A percentile compares a stretch with the other conserved stretches of the same genome.
phyloP scores from a whole-genome alignment of 1,284 basidiomycete species.

The Rhodotorula sp. region DNA sequence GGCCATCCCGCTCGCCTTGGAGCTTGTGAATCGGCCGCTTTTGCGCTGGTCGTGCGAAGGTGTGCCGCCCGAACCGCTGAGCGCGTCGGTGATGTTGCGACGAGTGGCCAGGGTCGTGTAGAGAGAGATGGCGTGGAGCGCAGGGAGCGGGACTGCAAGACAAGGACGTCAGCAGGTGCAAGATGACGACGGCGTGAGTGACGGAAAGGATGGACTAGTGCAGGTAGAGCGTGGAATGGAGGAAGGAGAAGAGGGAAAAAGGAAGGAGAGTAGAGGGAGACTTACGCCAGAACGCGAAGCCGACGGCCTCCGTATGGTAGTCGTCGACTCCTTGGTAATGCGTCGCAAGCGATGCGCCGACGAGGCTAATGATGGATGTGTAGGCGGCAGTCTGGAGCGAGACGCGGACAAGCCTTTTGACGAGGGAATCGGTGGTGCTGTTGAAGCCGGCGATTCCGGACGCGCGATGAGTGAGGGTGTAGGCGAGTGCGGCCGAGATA shows the following conservation, averaged over 20 bases:
- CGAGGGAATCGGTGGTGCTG: slow-evolving; percentile 9
- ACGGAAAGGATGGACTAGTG: too few relatives aligned
- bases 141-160: slow-evolving; percentile 16
- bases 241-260: background rate
- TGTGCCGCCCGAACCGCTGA: background rate
- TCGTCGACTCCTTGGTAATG: background rate
- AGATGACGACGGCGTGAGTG: too few relatives aligned
- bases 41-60: background rate
- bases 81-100: background rate
- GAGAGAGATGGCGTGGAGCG: slow-evolving; percentile 31
- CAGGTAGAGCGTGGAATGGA: too few relatives aligned
- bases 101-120: slow-evolving; percentile 18
- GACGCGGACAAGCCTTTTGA: slow-evolving; percentile 12
- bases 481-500: slow-evolving; percentile 11
- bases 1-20: background rate
- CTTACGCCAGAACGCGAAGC: slow-evolving; percentile 20
- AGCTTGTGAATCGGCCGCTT: background rate
- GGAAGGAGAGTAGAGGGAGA: background rate
- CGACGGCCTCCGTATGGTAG: background rate
- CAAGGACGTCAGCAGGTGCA: too few relatives aligned
- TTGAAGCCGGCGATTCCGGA: slow-evolving; percentile 12
- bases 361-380: background rate
- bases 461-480: slow-evolving; percentile 2
- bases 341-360: background rate
- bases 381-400: slow-evolving; percentile 20